Evolutionary conservation across 78 protist species (phyloP).

Genomic region (Dictyostelium purpureum): DNA sequence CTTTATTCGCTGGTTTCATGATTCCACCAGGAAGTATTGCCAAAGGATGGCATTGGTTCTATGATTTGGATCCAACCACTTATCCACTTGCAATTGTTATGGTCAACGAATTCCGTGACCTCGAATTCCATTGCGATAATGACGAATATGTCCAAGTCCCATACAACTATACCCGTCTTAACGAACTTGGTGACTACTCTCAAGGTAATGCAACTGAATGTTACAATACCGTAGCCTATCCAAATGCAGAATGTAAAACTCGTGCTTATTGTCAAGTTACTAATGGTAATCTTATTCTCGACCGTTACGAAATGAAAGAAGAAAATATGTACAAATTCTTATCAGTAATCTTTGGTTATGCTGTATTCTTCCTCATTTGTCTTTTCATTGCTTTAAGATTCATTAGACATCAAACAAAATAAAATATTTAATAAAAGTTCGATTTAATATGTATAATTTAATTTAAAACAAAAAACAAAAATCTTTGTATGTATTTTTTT

Average conservation of each 20-base stretch:
- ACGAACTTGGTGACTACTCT: too few species aligned
- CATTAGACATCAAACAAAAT: slow-evolving; percentile 49
- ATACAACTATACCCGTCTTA: too few species aligned
- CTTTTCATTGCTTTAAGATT: slow-evolving; percentile 9
- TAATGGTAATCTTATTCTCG: background rate
- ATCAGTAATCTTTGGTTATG: background rate
- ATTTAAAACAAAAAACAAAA: too few species aligned
- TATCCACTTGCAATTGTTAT: slow-evolving; percentile 21
- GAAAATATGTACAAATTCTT: background rate
- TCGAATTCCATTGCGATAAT: background rate
- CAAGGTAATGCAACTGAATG: background rate
- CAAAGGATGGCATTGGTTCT: slow-evolving; percentile 56
- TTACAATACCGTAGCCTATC: background rate
- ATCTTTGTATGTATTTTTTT: too few species aligned
- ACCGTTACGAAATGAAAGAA: background rate
- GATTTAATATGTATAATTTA: too few species aligned
- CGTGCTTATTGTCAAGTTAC: slow-evolving; percentile 2
- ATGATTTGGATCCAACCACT: background rate
- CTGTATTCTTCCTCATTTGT: background rate
- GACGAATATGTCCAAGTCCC: background rate
- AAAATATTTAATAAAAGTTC: too few species aligned
- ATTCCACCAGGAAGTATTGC: slow-evolving; percentile 42
- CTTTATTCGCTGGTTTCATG: slow-evolving; percentile 67
- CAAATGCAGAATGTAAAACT: background rate
- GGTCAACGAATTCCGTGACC: slow-evolving; percentile 29